phyloP scores from a whole-genome alignment of 2,329 filamentous ascomycete genomes.

The Sclerotiophoma versabilis region DNA sequence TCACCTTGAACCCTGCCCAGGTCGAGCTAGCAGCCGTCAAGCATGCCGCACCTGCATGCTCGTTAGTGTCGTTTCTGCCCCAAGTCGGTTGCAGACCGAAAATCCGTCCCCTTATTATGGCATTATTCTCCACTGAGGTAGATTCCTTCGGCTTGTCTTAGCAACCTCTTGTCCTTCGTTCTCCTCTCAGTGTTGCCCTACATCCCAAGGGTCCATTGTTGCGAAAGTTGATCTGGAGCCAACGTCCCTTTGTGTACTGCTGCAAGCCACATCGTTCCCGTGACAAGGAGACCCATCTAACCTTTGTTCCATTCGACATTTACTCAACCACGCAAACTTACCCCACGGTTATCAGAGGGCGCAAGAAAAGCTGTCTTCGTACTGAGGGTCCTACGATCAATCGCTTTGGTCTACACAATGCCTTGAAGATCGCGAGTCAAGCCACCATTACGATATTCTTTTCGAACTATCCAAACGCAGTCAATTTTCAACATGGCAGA shows the following conservation, averaged over 20 bases:
- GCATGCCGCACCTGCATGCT: constrained; percentile 27
- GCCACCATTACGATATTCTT: background rate
- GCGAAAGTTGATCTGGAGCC: background rate
- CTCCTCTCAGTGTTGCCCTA: background rate
- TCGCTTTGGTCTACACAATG: constrained; percentile 24
- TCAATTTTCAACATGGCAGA: constrained; percentile 16
- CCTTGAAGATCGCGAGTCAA: constrained; percentile 20
- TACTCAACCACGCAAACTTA: constrained; percentile 1
- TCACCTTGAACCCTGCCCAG: constrained; percentile 21
- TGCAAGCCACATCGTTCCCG: constrained; percentile 14
- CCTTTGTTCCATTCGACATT: background rate
- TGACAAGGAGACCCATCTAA: constrained; percentile 7
- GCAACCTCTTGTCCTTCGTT: constrained; percentile 5
- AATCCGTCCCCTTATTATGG: constrained; percentile 24
- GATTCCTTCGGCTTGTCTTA: background rate
- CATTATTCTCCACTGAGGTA: constrained; percentile 4
- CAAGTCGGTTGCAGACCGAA: constrained; percentile 19
- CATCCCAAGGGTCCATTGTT: background rate
- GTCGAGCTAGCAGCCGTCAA: constrained; percentile 25
- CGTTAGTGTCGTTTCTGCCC: constrained; percentile 16
- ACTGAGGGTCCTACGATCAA: constrained; percentile 1
- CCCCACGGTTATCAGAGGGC: constrained; percentile 3
- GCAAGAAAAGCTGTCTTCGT: constrained; percentile 7
- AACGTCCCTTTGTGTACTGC: constrained; percentile 10
- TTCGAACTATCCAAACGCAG: background rate